Evolutionary conservation across 1,284 basidiomycete genomes (phyloP).

Genomic region (Gymnopus androsaceus): DNA sequence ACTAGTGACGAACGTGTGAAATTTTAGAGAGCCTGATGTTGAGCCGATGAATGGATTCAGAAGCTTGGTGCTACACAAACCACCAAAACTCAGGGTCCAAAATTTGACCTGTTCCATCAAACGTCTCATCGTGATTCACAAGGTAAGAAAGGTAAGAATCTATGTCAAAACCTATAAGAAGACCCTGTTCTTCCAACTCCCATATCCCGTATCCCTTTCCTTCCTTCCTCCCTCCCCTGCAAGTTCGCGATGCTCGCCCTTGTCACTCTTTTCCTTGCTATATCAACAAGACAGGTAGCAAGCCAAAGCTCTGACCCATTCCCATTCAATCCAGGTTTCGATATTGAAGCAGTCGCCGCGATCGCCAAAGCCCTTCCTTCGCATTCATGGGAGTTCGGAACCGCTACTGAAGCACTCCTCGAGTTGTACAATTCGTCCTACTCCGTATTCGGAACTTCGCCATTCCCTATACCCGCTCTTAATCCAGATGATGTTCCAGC

Average conservation of each 20-base stretch:
- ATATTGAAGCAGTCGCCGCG: slow-evolving; percentile 36
- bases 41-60: too few species aligned
- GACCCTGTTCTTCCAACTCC: background rate
- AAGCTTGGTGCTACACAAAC: too few species aligned
- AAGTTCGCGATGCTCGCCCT: background rate
- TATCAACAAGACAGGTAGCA: background rate
- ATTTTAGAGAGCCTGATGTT: too few species aligned
- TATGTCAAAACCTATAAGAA: too few species aligned
- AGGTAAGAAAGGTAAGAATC: too few species aligned
- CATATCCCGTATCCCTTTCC: background rate
- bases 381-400: slow-evolving; percentile 49
- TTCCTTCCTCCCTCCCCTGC: background rate
- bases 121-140: too few species aligned
- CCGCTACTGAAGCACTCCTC: slow-evolving; percentile 41
- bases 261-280: slow-evolving; percentile 2
- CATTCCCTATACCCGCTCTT: slow-evolving; percentile 35
- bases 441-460: slow-evolving; percentile 38
- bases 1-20: too few species aligned
- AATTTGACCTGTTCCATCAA: too few species aligned
- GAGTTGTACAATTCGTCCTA: slow-evolving; percentile 42
- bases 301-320: slow-evolving; percentile 21
- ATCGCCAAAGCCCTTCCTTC: slow-evolving; percentile 37
- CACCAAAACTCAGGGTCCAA: too few species aligned
- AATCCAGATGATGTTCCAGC: slow-evolving; percentile 22
- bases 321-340: slow-evolving; percentile 41